These are phyloP conservation scores for Beauveria varroae DNA, from an alignment of 2,329 filamentous ascomycete genomes.

Conservation along the genomic window DNA sequence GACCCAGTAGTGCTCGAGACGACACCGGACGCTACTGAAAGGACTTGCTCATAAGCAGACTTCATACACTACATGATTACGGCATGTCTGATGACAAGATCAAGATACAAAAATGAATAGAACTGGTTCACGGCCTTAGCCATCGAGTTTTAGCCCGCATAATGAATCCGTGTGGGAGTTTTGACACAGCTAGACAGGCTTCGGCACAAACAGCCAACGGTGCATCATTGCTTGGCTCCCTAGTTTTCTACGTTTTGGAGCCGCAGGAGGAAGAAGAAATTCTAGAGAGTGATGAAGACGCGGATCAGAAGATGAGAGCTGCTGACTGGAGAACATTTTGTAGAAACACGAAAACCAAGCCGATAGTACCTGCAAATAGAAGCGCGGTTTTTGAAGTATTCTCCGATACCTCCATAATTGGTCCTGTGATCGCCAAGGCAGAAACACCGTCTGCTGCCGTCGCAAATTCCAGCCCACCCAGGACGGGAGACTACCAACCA, in stretches of 20 bases:
- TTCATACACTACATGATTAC: background rate
- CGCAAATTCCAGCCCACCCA: too few relatives aligned
- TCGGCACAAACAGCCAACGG: background rate
- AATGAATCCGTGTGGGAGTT: background rate
- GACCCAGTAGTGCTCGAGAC: constrained; percentile 63
- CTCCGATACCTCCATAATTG: too few relatives aligned
- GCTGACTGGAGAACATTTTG: too few relatives aligned
- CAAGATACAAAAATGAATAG: constrained; percentile 6
- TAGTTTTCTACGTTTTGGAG: background rate
- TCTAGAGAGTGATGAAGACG: background rate
- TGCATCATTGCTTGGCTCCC: background rate
- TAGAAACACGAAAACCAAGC: too few relatives aligned
- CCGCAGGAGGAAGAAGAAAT: background rate
- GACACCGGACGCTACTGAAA: background rate
- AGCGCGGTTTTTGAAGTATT: too few relatives aligned
- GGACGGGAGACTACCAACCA: too few relatives aligned
- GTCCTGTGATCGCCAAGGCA: too few relatives aligned
- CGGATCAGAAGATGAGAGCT: too few relatives aligned
- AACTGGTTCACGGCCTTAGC: background rate
- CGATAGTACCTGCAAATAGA: too few relatives aligned
- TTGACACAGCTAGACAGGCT: background rate
- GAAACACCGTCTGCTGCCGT: too few relatives aligned
- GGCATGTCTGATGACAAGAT: background rate
- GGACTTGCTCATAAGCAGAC: background rate
- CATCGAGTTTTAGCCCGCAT: background rate